These are phyloP conservation scores for Heliamphora exappendiculata DNA, from an alignment of 148 eudicot genomes.

Conservation along the genomic window DNA sequence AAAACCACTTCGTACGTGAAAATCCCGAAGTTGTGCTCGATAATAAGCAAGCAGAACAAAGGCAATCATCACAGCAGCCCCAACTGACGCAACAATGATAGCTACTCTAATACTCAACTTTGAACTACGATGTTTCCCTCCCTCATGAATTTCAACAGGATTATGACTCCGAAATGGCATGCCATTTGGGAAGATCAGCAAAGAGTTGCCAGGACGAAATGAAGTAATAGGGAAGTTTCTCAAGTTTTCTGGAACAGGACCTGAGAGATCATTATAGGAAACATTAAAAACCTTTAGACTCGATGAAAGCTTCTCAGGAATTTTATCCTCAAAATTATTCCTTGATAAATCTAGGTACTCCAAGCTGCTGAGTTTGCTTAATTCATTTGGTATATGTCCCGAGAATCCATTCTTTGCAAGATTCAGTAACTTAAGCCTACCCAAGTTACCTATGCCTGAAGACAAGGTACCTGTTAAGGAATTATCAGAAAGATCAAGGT, in stretches of 20 bases:
- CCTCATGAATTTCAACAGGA: slow-evolving; percentile 17
- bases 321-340: slow-evolving; percentile 54
- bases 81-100: slow-evolving; percentile 65
- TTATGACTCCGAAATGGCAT: slow-evolving; percentile 12
- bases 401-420: slow-evolving; percentile 67
- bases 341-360: slow-evolving; percentile 73
- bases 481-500: slow-evolving; percentile 81
- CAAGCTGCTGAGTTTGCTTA: slow-evolving; percentile 51
- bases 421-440: slow-evolving; percentile 57
- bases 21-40: slow-evolving; percentile 52
- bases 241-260: slow-evolving; percentile 61
- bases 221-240: slow-evolving; percentile 46
- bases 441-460: slow-evolving; percentile 44
- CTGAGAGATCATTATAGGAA: slow-evolving; percentile 60
- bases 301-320: slow-evolving; percentile 65
- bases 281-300: slow-evolving; percentile 52
- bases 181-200: slow-evolving; percentile 28
- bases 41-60: slow-evolving; percentile 72
- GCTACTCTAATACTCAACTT: slow-evolving; percentile 58
- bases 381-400: slow-evolving; percentile 57
- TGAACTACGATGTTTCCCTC: slow-evolving; percentile 24
- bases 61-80: slow-evolving; percentile 76
- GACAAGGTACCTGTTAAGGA: slow-evolving; percentile 52
- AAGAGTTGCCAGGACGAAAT: slow-evolving; percentile 72
- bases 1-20: slow-evolving; percentile 47